phyloP scores from a whole-genome alignment of 306 rosid genomes.

The Cajanus cajan region DNA sequence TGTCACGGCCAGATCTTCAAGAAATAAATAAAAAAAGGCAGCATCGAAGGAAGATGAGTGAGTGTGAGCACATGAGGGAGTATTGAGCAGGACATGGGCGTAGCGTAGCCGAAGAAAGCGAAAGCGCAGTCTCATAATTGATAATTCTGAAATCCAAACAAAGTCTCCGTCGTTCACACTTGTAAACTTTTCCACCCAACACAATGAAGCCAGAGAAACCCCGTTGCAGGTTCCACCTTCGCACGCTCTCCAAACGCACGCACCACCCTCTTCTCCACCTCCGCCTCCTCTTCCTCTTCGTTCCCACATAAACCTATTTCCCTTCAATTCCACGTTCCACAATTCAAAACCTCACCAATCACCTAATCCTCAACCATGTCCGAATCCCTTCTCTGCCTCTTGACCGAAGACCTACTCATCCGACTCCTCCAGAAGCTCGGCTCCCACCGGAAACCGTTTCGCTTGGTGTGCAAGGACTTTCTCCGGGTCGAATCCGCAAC shows the following conservation, averaged over 20 bases:
- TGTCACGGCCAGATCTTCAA: too few relatives aligned
- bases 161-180: too few relatives aligned
- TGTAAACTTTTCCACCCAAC: too few relatives aligned
- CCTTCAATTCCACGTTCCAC: neutral
- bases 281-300: slow-evolving; percentile 52
- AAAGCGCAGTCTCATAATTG: too few relatives aligned
- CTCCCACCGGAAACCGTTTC: slow-evolving; percentile 46
- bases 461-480: slow-evolving; percentile 60
- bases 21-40: too few relatives aligned
- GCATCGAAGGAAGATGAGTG: too few relatives aligned
- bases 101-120: too few relatives aligned
- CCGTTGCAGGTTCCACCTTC: slow-evolving; percentile 7
- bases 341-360: neutral
- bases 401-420: slow-evolving; percentile 52
- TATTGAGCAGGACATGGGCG: too few relatives aligned
- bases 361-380: slow-evolving; percentile 15
- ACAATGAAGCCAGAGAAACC: slow-evolving; percentile 34
- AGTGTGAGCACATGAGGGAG: too few relatives aligned
- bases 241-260: slow-evolving; percentile 33
- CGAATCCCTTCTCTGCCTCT: slow-evolving; percentile 29
- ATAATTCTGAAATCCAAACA: too few relatives aligned
- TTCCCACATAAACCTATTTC: slow-evolving; percentile 38
- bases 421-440: slow-evolving; percentile 33
- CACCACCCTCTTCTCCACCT: slow-evolving; percentile 50
- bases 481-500: slow-evolving; percentile 41